phyloP scores from a whole-genome alignment of 2,329 filamentous ascomycete species.

The Talaromyces sp. region DNA sequence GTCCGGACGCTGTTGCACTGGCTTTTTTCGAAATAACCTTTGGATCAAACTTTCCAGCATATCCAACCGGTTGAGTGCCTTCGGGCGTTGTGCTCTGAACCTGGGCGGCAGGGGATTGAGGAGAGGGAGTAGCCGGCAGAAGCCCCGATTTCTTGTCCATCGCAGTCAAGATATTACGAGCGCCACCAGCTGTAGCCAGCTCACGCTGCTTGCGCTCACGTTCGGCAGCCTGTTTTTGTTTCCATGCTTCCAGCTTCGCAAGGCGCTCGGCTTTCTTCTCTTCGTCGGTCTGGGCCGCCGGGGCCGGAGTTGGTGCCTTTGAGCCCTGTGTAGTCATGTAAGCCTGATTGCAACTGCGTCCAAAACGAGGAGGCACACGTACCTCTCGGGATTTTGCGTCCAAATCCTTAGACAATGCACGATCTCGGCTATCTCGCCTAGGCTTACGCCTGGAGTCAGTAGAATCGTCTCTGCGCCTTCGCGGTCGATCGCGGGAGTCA shows the following conservation, averaged over 20 bases:
- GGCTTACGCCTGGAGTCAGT: constrained; percentile 64
- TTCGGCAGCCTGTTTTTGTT: constrained; percentile 74
- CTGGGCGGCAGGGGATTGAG: constrained; percentile 47
- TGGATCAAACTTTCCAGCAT: constrained; percentile 77
- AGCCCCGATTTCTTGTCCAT: constrained; percentile 64
- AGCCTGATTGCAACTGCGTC: constrained; percentile 13
- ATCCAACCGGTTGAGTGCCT: constrained; percentile 45
- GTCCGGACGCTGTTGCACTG: constrained; percentile 52
- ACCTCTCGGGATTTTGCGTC: constrained; percentile 55
- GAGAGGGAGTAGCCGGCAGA: constrained; percentile 50
- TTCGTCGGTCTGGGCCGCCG: constrained; percentile 57
- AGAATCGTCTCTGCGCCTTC: constrained; percentile 63
- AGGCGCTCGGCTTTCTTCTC: constrained; percentile 76
- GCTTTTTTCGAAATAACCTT: constrained; percentile 81
- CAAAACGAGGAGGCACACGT: constrained; percentile 28
- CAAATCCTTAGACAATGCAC: constrained; percentile 45
- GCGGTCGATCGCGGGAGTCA: constrained; percentile 63
- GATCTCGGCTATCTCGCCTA: constrained; percentile 60
- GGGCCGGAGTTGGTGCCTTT: constrained; percentile 44
- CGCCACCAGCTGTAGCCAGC: constrained; percentile 56
- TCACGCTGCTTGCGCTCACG: constrained; percentile 68
- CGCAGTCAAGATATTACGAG: constrained; percentile 63
- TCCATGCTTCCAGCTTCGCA: constrained; percentile 84
- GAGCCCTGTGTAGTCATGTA: constrained; percentile 41
- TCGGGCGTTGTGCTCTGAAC: neutral